Conservation (phyloP, 805 yeast genomes). For the Ogataea paradorogensis region DNA sequence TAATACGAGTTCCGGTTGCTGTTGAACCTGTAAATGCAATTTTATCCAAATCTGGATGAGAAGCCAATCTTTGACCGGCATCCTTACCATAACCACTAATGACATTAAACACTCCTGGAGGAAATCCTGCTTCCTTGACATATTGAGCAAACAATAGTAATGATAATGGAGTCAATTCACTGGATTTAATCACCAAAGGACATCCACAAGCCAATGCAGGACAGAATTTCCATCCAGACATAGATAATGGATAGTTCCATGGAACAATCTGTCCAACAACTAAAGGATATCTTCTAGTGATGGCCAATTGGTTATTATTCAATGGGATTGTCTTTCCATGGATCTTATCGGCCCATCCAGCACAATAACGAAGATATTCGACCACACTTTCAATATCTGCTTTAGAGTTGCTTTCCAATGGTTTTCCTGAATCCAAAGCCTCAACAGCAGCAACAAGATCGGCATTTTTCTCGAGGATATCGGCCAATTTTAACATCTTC, state of each 20-base stretch:
- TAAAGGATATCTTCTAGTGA: slow-evolving; percentile 64
- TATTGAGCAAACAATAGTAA: slow-evolving; percentile 57
- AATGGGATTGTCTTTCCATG: slow-evolving; percentile 41
- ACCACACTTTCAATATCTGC: slow-evolving; percentile 48
- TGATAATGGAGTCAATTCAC: slow-evolving; percentile 75
- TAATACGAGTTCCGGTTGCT: slow-evolving; percentile 63
- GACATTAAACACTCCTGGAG: slow-evolving; percentile 72
- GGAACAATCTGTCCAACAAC: slow-evolving; percentile 71
- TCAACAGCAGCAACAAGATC: slow-evolving; percentile 52
- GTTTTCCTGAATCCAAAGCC: slow-evolving; percentile 56
- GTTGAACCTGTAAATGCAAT: slow-evolving; percentile 68
- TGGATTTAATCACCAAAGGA: slow-evolving; percentile 65
- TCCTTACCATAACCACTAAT: slow-evolving; percentile 65
- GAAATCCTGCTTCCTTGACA: slow-evolving; percentile 66
- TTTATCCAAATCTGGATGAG: slow-evolving; percentile 56
- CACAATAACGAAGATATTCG: slow-evolving; percentile 48
- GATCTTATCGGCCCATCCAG: slow-evolving; percentile 62
- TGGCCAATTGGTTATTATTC: slow-evolving; percentile 51
- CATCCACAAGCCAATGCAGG: slow-evolving; percentile 84
- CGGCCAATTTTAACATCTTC: slow-evolving; percentile 47
- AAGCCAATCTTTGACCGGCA: slow-evolving; percentile 67
- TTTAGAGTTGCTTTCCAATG: slow-evolving; percentile 44
- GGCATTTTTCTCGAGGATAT: slow-evolving; percentile 45
- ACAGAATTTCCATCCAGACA: slow-evolving; percentile 80
- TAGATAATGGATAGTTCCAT: slow-evolving; percentile 68